Percentiles rank a stretch among this genome's conserved stretches.
phyloP scores from a whole-genome alignment of 371 early-diverging fungal genomes.

The Coemansia sp. region DNA sequence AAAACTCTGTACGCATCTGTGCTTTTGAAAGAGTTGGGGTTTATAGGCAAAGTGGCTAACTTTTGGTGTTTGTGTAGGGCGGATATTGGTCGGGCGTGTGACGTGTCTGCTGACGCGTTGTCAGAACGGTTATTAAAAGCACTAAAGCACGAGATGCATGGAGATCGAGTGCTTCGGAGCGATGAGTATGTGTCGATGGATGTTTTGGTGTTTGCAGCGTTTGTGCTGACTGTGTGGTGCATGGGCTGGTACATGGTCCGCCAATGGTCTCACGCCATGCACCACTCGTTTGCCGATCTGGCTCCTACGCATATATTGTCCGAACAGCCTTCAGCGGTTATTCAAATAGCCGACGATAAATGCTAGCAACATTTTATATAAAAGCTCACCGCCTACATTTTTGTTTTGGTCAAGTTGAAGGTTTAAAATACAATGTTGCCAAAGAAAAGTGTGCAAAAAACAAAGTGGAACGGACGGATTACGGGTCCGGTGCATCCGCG shows the following conservation, averaged over 20 bases:
- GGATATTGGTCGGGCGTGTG: constrained; percentile 13
- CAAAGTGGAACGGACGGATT: neutral
- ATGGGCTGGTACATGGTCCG: constrained; percentile 26
- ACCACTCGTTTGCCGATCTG: neutral
- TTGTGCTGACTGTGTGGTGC: constrained; percentile 17
- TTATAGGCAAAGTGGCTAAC: neutral
- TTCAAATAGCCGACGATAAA: constrained; percentile 5
- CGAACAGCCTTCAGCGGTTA: neutral
- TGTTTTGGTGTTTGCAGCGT: constrained; percentile 12
- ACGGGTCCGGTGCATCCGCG: constrained; percentile 1
- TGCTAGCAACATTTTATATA: constrained; percentile 1
- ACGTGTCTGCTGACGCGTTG: constrained; percentile 15
- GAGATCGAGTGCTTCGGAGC: neutral
- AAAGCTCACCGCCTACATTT: no score
- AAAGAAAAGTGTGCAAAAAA: neutral
- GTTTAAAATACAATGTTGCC: neutral
- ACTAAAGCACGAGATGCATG: neutral
- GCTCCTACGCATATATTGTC: constrained; percentile 1
- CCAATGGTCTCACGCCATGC: constrained; percentile 14
- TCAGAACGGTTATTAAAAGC: constrained; percentile 21
- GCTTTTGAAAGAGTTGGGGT: neutral
- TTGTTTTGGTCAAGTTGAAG: neutral
- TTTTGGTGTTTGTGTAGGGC: constrained; percentile 6
- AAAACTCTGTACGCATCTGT: constrained; percentile 20
- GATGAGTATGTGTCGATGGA: neutral